Percentiles rank a stretch among this genome's conserved stretches.
These are phyloP conservation scores for Fusarium cicatricum DNA, from an alignment of 2,329 filamentous ascomycete species.

Conservation along the genomic window DNA sequence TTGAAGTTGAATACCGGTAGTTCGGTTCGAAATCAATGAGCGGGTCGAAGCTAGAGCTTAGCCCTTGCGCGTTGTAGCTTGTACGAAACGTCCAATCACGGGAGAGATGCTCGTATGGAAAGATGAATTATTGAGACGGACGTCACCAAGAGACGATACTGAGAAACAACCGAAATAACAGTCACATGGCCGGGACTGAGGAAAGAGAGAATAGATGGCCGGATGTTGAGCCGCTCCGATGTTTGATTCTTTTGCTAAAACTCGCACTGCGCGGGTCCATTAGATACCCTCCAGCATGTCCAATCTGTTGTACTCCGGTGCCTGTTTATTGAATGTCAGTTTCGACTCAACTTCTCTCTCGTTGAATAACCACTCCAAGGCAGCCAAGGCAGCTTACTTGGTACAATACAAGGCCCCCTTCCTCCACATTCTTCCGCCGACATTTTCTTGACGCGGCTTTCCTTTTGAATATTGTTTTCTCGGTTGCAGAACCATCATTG, in stretches of 20 bases:
- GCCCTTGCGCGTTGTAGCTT: neutral
- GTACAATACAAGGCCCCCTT: constrained; percentile 40
- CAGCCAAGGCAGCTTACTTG: constrained; percentile 32
- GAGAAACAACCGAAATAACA: neutral
- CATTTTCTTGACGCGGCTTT: constrained; percentile 28
- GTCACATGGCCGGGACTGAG: no score
- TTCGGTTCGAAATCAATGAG: no score
- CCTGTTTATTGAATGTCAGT: constrained; percentile 9
- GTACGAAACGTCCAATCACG: neutral
- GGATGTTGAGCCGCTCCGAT: constrained; percentile 1
- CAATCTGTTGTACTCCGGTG: constrained; percentile 11
- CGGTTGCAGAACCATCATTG: neutral
- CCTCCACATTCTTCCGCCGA: constrained; percentile 39
- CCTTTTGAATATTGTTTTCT: neutral
- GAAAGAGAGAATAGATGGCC: constrained; percentile 4
- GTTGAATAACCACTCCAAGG: neutral
- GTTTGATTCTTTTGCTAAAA: constrained; percentile 10
- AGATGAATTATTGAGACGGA: no score
- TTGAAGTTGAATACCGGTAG: constrained; percentile 5
- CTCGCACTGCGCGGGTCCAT: constrained; percentile 1
- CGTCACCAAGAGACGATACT: neutral
- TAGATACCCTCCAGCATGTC: neutral
- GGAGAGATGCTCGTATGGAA: no score
- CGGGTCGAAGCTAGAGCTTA: neutral
- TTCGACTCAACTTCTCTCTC: neutral